These are phyloP conservation scores for Stagonosporopsis cucurbitacearum DNA, from an alignment of 2,329 filamentous ascomycete species.

Conservation along the genomic window DNA sequence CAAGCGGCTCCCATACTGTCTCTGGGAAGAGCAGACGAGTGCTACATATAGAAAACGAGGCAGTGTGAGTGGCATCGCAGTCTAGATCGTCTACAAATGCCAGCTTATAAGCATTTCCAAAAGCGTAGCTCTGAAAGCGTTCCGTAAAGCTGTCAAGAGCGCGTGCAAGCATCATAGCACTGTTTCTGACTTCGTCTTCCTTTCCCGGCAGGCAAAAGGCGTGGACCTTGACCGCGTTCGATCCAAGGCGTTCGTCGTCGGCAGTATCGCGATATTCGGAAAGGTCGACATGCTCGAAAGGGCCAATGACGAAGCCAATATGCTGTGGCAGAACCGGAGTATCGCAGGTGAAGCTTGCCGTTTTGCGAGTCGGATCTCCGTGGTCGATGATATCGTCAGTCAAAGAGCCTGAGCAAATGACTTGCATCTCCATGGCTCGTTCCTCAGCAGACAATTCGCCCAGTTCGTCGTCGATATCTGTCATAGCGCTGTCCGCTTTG, in stretches of 20 bases:
- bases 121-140: slow-evolving; percentile 89
- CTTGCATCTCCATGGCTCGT: slow-evolving; percentile 84
- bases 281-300: slow-evolving; percentile 91
- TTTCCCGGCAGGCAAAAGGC: slow-evolving; percentile 90
- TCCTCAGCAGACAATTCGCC: slow-evolving; percentile 73
- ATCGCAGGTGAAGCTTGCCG: slow-evolving; percentile 78
- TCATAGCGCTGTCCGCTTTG: slow-evolving; percentile 43
- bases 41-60: slow-evolving; percentile 87
- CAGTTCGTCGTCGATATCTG: slow-evolving; percentile 47
- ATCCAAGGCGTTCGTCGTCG: slow-evolving; percentile 87
- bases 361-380: slow-evolving; percentile 80
- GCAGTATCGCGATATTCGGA: slow-evolving; percentile 88
- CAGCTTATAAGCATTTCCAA: slow-evolving; percentile 82
- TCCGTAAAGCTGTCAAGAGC: slow-evolving; percentile 92
- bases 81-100: slow-evolving; percentile 92
- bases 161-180: slow-evolving; percentile 79
- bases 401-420: slow-evolving; percentile 88
- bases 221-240: slow-evolving; percentile 85
- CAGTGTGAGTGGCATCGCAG: slow-evolving; percentile 75
- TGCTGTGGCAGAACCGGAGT: slow-evolving; percentile 80
- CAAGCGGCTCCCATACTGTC: slow-evolving; percentile 83
- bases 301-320: slow-evolving; percentile 90
- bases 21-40: slow-evolving; percentile 83
- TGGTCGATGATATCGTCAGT: slow-evolving; percentile 82
- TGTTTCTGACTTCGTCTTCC: slow-evolving; percentile 82